A percentile compares a stretch with the other conserved stretches of the same genome.
phyloP scores from a whole-genome alignment of 768 basidiomycete genomes.

The Phanerodontia chrysosporium region DNA sequence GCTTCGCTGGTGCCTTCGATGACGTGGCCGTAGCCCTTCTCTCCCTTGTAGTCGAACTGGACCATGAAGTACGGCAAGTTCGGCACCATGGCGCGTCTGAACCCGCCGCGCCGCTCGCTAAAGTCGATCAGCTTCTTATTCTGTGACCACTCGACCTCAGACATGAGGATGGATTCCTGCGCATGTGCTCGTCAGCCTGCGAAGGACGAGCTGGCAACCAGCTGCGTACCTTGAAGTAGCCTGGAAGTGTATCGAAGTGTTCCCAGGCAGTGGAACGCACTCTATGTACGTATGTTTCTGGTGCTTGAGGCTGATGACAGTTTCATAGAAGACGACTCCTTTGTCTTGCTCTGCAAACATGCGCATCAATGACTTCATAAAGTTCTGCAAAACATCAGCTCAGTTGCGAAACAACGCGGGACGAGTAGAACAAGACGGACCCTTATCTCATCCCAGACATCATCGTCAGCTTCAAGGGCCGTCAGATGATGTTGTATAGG shows the following conservation, averaged over 20 bases:
- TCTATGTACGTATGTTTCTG: conserved; percentile 94
- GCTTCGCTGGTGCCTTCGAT: conserved; percentile 85
- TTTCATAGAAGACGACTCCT: conserved; percentile 95
- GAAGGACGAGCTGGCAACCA: neutral
- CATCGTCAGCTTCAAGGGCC: conserved; percentile 92
- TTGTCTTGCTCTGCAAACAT: conserved; percentile 93
- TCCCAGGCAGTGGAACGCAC: conserved; percentile 87
- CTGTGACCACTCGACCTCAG: conserved; percentile 97
- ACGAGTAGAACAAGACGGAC: conserved; percentile 45
- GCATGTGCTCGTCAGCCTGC: too few relatives aligned
- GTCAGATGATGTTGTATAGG: conserved; percentile 92
- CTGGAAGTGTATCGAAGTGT: conserved; percentile 81
- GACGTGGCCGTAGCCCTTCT: conserved; percentile 97
- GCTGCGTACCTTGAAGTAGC: conserved; percentile 78
- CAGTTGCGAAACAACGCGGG: neutral
- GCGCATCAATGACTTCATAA: conserved; percentile 90
- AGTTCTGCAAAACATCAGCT: conserved; percentile 41
- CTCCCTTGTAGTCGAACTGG: conserved; percentile 96
- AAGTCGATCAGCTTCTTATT: conserved; percentile 98
- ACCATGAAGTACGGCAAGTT: conserved; percentile 99
- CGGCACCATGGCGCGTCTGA: conserved; percentile 91
- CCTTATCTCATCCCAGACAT: conserved; percentile 95
- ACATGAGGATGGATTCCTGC: conserved; percentile 89
- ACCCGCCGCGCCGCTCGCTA: conserved; percentile 83
- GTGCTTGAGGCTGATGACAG: conserved; percentile 78